These are phyloP conservation scores for Populus ilicifolia DNA, from an alignment of 345 rosid genomes.

Conservation along the genomic window DNA sequence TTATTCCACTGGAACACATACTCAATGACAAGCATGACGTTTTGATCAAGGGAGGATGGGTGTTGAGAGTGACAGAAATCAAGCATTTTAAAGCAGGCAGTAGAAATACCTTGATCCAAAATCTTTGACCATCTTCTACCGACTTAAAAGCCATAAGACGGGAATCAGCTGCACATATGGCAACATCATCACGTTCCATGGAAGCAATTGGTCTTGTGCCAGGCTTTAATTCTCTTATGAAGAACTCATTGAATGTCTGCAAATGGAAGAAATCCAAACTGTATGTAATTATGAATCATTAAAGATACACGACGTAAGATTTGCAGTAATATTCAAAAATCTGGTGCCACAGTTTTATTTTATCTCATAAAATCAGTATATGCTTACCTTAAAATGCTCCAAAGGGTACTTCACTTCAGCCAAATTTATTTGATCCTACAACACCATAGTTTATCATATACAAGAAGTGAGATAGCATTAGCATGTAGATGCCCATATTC, in stretches of 20 bases:
- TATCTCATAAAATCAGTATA: not conserved
- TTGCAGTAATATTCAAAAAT: not conserved
- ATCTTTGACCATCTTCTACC: slow-evolving; percentile 55
- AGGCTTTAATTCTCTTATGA: slow-evolving; percentile 78
- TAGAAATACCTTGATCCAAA: slow-evolving; percentile 81
- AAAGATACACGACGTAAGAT: not conserved
- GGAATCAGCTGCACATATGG: slow-evolving; percentile 82
- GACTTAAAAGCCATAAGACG: slow-evolving; percentile 81
- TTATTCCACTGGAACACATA: not conserved
- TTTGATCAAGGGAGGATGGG: not conserved
- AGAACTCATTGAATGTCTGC: slow-evolving; percentile 93
- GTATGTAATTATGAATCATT: not conserved
- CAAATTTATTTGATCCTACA: slow-evolving; percentile 89
- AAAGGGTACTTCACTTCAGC: slow-evolving; percentile 82
- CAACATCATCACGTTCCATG: slow-evolving; percentile 48
- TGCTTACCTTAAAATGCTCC: slow-evolving; percentile 76
- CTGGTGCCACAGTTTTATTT: not conserved
- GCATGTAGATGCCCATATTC: not conserved
- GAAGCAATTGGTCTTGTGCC: slow-evolving; percentile 71
- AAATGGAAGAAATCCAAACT: slow-evolving; percentile 3
- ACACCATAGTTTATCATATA: slow-evolving; percentile 9
- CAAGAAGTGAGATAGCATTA: not conserved
- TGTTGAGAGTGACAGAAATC: not conserved
- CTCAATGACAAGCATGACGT: not conserved
- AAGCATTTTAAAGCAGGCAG: not conserved